These are phyloP conservation scores for Alternaria brassicae DNA, from an alignment of 2,329 filamentous ascomycete genomes.

Conservation along the genomic window DNA sequence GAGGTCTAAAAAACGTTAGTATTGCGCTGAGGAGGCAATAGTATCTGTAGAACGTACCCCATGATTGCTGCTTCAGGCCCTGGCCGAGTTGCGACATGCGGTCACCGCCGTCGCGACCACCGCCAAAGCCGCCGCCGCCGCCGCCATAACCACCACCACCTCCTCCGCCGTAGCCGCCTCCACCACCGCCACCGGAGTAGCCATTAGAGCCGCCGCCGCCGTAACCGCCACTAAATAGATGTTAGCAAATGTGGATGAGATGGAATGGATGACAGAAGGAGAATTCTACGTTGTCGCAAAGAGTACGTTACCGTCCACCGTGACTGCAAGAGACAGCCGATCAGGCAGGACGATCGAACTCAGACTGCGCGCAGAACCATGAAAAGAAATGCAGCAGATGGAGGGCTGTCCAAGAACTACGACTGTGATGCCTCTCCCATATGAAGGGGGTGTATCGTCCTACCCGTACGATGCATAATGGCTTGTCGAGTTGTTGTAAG, in stretches of 20 bases:
- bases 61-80: slow-evolving; percentile 84
- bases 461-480: slow-evolving; percentile 56
- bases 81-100: slow-evolving; percentile 92
- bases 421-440: slow-evolving; percentile 51
- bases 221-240: slow-evolving; percentile 33
- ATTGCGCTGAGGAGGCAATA: background rate
- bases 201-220: slow-evolving; percentile 63
- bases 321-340: slow-evolving; percentile 29
- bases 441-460: slow-evolving; percentile 45
- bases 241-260: slow-evolving; percentile 32
- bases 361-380: slow-evolving; percentile 40
- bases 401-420: slow-evolving; percentile 41
- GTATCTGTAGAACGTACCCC: slow-evolving; percentile 68
- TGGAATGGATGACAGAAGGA: slow-evolving; percentile 22
- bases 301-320: slow-evolving; percentile 35
- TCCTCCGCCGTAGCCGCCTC: slow-evolving; percentile 65
- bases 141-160: slow-evolving; percentile 37
- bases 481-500: slow-evolving; percentile 54
- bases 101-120: slow-evolving; percentile 74
- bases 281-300: slow-evolving; percentile 42
- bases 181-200: slow-evolving; percentile 45
- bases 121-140: slow-evolving; percentile 53
- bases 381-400: slow-evolving; percentile 40
- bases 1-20: slow-evolving; percentile 67
- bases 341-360: slow-evolving; percentile 35